Conservation (phyloP, 345 rosid genomes). For the Aurinia saxatilis region DNA sequence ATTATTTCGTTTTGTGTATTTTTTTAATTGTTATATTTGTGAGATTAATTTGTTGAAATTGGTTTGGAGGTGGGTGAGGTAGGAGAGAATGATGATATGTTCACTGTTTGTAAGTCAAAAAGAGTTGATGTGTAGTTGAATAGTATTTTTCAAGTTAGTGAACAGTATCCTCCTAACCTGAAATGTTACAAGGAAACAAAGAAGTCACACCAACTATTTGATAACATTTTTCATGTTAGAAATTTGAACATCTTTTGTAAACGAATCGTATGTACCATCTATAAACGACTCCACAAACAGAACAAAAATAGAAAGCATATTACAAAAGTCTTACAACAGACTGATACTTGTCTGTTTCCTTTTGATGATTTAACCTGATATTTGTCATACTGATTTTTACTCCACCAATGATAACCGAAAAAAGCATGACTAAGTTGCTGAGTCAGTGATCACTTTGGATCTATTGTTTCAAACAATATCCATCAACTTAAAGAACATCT, state of each 20-base stretch:
- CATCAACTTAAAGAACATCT: too few species aligned
- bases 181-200: background rate
- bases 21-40: background rate
- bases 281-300: background rate
- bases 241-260: background rate
- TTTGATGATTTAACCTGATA: too few species aligned
- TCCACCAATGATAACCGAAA: too few species aligned
- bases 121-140: background rate
- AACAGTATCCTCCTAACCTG: background rate
- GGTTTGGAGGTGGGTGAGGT: conserved; percentile 2
- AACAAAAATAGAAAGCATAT: too few species aligned
- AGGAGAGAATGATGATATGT: background rate
- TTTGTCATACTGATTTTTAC: too few species aligned
- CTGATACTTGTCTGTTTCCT: too few species aligned
- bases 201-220: background rate
- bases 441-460: too few species aligned
- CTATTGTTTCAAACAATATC: too few species aligned
- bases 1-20: background rate
- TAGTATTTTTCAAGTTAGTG: background rate
- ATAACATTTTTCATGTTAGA: background rate
- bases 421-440: too few species aligned
- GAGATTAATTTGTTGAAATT: background rate
- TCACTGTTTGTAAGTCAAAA: conserved; percentile 6
- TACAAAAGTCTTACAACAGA: too few species aligned
- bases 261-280: background rate